phyloP scores from a whole-genome alignment of 192 early-diverging fungal genomes.

The Coemansia sp. region DNA sequence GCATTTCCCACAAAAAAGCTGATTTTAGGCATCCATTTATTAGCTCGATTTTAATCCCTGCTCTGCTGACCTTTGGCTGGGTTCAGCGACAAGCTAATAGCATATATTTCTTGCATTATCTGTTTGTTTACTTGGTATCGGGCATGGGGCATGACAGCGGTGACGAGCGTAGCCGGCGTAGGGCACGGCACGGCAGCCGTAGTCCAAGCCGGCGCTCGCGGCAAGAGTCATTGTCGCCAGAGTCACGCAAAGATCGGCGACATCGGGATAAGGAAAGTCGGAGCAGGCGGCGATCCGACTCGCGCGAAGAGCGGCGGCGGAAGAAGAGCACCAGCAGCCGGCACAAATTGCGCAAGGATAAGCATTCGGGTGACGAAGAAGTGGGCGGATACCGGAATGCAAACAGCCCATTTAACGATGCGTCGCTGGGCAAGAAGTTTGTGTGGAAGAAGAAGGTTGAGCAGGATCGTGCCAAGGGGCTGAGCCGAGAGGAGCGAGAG shows the following conservation, averaged over 20 bases:
- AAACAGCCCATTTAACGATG: constrained; percentile 80
- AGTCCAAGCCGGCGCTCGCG: background rate
- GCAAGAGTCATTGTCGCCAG: background rate
- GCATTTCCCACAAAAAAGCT: background rate
- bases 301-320: background rate
- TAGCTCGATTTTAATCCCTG: too few relatives aligned
- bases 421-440: constrained; percentile 78
- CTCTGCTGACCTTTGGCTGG: too few relatives aligned
- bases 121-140: background rate
- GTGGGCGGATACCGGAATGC: constrained; percentile 57
- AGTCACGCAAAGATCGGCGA: background rate
- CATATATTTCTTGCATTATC: too few relatives aligned
- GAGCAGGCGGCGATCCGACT: background rate
- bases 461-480: constrained; percentile 67
- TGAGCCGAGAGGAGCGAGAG: constrained; percentile 55
- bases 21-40: background rate
- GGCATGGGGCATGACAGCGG: background rate
- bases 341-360: constrained; percentile 1
- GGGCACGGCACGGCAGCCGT: background rate
- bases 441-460: constrained; percentile 94
- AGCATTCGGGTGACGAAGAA: background rate
- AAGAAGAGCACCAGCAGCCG: constrained; percentile 5
- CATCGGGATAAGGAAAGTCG: background rate
- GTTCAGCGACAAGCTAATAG: too few relatives aligned
- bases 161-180: background rate